Percentiles rank a stretch among this genome's conserved stretches.
Evolutionary conservation across 2,329 filamentous ascomycete genomes (phyloP).

Genomic region (Pseudocercospora musae): DNA sequence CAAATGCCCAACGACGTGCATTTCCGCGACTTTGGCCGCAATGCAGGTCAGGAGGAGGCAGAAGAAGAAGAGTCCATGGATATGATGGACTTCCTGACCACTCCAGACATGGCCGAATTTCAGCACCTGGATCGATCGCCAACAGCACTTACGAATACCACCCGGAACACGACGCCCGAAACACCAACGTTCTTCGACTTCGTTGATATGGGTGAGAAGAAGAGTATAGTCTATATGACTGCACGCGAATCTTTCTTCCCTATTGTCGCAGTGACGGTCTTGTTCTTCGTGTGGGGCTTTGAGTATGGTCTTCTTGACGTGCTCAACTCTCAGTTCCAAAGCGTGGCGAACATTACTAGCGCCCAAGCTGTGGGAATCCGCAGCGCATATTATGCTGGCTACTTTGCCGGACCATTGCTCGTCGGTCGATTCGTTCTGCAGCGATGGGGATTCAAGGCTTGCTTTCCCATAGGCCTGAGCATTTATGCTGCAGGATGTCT

Average conservation of each 20-base stretch:
- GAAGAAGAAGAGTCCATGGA: conserved; percentile 33
- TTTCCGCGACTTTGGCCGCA: conserved; percentile 26
- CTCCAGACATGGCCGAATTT: conserved; percentile 41
- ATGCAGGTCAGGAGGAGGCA: conserved; percentile 4
- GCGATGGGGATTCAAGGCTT: conserved; percentile 60
- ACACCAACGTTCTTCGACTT: conserved; percentile 68
- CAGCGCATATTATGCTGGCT: conserved; percentile 68
- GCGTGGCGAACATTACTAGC: conserved; percentile 58
- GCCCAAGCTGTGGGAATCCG: conserved; percentile 66
- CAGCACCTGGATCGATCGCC: conserved; percentile 36
- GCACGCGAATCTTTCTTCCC: conserved; percentile 66
- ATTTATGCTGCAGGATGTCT: conserved; percentile 62
- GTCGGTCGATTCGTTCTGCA: conserved; percentile 60
- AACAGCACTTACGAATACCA: conserved; percentile 41
- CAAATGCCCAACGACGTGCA: conserved; percentile 22
- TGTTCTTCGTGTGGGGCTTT: conserved; percentile 88
- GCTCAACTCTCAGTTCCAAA: conserved; percentile 68
- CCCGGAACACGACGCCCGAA: conserved; percentile 34
- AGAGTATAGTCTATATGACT: conserved; percentile 66
- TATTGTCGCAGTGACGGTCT: conserved; percentile 68
- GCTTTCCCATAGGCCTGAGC: conserved; percentile 58
- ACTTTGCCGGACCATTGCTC: conserved; percentile 66
- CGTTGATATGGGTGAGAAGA: conserved; percentile 66
- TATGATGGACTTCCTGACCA: conserved; percentile 55
- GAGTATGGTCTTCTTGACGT: conserved; percentile 84